phyloP scores from a whole-genome alignment of 495 filamentous ascomycete species.

The Articulospora tetracladia region DNA sequence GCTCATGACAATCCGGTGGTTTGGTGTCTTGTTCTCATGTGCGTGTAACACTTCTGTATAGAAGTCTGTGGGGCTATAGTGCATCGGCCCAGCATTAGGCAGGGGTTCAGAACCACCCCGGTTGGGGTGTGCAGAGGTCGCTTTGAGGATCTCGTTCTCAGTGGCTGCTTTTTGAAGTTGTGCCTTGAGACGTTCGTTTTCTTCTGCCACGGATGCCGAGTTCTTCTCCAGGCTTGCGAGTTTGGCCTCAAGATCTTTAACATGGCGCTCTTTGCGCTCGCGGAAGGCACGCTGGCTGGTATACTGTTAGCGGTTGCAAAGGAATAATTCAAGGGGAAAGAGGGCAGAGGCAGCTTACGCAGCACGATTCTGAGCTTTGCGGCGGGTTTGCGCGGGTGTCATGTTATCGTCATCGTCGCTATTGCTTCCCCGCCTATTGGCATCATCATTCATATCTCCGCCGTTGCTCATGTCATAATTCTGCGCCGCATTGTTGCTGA shows the following conservation, averaged over 20 bases:
- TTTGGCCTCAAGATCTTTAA: constrained; percentile 87
- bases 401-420: constrained; percentile 55
- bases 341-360: constrained; percentile 63
- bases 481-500: constrained; percentile 9
- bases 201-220: constrained; percentile 47
- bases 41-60: constrained; percentile 49
- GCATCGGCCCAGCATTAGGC: constrained; percentile 62
- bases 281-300: constrained; percentile 90
- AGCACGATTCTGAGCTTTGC: constrained; percentile 95
- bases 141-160: constrained; percentile 93
- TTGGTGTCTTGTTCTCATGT: constrained; percentile 54
- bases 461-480: constrained; percentile 14
- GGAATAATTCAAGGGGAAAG: neutral
- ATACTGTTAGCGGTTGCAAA: constrained; percentile 1
- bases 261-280: constrained; percentile 91
- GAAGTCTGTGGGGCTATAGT: constrained; percentile 71
- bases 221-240: constrained; percentile 48
- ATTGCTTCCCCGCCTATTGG: constrained; percentile 22
- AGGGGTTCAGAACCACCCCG: constrained; percentile 13
- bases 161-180: constrained; percentile 63
- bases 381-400: constrained; percentile 76
- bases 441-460: constrained; percentile 15
- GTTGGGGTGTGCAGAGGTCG: constrained; percentile 46
- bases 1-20: constrained; percentile 67
- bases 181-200: constrained; percentile 82